phyloP scores from a whole-genome alignment of 1,139 yeast genomes.

The Candida albicans region DNA sequence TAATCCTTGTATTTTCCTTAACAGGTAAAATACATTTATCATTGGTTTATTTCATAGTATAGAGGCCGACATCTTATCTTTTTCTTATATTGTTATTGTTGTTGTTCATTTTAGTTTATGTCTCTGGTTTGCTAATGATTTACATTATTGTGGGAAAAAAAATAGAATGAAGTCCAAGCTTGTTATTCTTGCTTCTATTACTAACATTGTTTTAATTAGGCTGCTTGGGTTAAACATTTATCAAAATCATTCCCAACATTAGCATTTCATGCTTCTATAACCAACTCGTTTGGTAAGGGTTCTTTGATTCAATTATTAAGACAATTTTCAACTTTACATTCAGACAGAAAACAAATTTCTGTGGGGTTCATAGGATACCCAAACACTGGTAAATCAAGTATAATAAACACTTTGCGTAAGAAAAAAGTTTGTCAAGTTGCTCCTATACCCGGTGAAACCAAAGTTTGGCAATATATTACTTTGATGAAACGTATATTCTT shows the following conservation, averaged over 20 bases:
- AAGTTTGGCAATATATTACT: constrained; percentile 98
- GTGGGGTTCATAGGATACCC: constrained; percentile 98
- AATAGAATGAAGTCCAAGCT: not conserved
- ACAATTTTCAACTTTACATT: constrained; percentile 87
- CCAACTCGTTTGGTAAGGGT: constrained; percentile 97
- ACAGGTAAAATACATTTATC: constrained; percentile 6
- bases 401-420: constrained; percentile 87
- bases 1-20: constrained; percentile 24
- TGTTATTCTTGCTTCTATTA: constrained; percentile 19
- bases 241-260: constrained; percentile 91
- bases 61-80: constrained; percentile 56
- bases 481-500: constrained; percentile 92
- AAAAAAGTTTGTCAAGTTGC: constrained; percentile 97
- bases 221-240: constrained; percentile 97
- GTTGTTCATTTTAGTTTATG: not conserved
- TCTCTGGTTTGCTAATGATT: not conserved
- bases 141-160: not conserved
- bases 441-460: constrained; percentile 98
- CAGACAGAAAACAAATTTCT: constrained; percentile 92
- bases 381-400: constrained; percentile 94
- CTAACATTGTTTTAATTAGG: constrained; percentile 61
- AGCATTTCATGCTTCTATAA: constrained; percentile 97
- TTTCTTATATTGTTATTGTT: constrained; percentile 2
- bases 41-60: constrained; percentile 64
- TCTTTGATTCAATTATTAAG: constrained; percentile 88